Percentiles rank a stretch among this genome's conserved stretches.
phyloP scores from a whole-genome alignment of 768 basidiomycete species.

The Roridomyces roridus region DNA sequence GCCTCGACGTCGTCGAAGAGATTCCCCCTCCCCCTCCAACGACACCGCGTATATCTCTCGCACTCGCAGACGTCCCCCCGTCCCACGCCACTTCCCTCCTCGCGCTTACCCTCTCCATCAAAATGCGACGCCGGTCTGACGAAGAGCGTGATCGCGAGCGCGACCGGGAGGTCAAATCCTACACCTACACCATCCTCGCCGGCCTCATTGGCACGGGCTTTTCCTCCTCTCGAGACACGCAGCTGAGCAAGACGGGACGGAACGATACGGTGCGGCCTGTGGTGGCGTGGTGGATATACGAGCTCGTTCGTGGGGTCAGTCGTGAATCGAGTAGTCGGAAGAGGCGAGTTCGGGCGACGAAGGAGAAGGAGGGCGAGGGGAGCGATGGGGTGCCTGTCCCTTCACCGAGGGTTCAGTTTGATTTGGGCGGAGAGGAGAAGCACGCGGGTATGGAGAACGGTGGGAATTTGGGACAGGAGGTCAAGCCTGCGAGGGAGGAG shows the following conservation, averaged over 20 bases:
- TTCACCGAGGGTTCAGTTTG: conserved; percentile 12
- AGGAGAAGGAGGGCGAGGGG: background rate
- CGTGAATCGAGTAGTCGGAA: background rate
- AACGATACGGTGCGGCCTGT: conserved; percentile 19
- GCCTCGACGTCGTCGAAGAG: conserved; percentile 2
- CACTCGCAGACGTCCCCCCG: conserved; percentile 3
- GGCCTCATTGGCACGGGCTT: conserved; percentile 16
- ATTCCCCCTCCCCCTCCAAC: background rate
- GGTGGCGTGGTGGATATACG: conserved; percentile 21
- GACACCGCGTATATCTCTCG: too few species aligned
- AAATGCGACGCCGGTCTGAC: background rate
- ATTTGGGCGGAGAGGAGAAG: conserved; percentile 4
- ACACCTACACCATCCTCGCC: conserved; percentile 15
- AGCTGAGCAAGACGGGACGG: conserved; percentile 8
- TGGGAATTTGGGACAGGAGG: too few species aligned
- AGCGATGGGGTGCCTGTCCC: conserved; percentile 1
- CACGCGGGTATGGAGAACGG: background rate
- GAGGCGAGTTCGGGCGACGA: background rate
- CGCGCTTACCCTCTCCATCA: conserved; percentile 1
- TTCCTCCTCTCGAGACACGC: conserved; percentile 13
- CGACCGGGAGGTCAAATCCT: too few species aligned
- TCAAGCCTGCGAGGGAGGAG: background rate
- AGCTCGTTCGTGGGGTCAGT: background rate
- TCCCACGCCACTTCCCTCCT: conserved; percentile 3
- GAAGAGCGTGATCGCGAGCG: too few species aligned